Conservation (phyloP, 108 stramenopile species). For the Asterionellopsis glacialis region DNA sequence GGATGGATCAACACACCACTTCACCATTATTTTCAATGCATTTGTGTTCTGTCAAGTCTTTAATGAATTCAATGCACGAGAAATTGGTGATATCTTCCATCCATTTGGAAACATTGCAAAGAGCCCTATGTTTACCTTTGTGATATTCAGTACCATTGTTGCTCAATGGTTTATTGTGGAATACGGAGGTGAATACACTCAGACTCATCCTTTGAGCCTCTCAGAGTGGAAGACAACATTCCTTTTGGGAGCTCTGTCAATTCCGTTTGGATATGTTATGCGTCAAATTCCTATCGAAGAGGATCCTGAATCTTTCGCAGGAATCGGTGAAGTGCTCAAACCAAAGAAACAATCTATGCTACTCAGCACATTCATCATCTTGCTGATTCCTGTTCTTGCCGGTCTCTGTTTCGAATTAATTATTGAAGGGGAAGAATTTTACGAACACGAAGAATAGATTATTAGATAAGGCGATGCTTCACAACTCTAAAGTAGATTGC, state of each 20-base stretch:
- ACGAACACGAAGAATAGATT: no score
- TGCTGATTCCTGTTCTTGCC: no score
- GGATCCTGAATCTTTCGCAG: conserved; percentile 60
- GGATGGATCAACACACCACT: conserved; percentile 67
- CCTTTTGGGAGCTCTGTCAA: conserved; percentile 51
- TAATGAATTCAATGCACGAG: conserved; percentile 93
- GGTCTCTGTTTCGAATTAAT: no score
- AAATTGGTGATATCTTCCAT: conserved; percentile 67
- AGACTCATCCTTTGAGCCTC: conserved; percentile 42
- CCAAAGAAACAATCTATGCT: no score
- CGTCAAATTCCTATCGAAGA: conserved; percentile 61
- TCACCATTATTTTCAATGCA: conserved; percentile 91
- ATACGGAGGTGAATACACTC: conserved; percentile 82
- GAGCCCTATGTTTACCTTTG: conserved; percentile 74
- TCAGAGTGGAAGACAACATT: conserved; percentile 66
- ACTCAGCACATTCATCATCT: no score
- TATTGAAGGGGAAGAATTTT: no score
- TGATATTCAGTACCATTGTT: conserved; percentile 78
- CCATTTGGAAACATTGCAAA: conserved; percentile 43
- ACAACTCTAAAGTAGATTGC: no score
- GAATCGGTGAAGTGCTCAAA: conserved; percentile 14
- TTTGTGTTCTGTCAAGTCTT: conserved; percentile 93
- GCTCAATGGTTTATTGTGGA: conserved; percentile 86
- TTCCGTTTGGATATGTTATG: conserved; percentile 76
- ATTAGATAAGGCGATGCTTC: no score